Base-by-base conservation (phyloP, 2,329 filamentous ascomycete species). In the Fusarium nisikadoi region DNA sequence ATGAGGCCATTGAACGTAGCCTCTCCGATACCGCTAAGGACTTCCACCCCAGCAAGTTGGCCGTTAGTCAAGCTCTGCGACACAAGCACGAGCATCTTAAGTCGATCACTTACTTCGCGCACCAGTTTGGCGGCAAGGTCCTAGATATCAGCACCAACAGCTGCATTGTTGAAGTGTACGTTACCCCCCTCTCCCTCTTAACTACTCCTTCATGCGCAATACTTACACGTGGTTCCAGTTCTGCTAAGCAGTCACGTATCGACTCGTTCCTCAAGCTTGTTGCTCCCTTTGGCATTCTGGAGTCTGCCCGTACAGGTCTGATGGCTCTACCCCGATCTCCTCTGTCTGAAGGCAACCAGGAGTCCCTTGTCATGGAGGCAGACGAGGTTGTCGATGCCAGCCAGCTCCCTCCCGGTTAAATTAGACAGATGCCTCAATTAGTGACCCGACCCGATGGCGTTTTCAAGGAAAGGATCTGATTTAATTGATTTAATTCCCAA, bases 231-330 rank as follows among this genome's bases (percentile, higher is more conserved):
- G 38, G 38, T 35, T 65, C 55, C 76, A 94, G 92, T 12, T 97
- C 94, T 59, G 96, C 96, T 67, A 99, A 99, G 84, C 95, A 94
- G 39, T 90, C 87, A 70, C 92, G 96, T 83, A 97, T 99, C 80
- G 94, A 99, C 84, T 97, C 94, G 4, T 99, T 98, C 87, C 92
- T 99, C 84, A 99, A 98, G 86, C 89, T 99, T 70, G 91, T 99
- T 79, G 88, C 90, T 63, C 95, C 95, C 17, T 99, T 98, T 81
- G 96, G 96, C 79, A 97, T 99, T 76, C 88, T 99, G 56, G 96
- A 99, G 85, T 98, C 95, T 55, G 94, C 95, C 56, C 91, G 96
- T 69, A 98, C 96, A 64, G 96, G 96, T 81, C 88, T 99, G 65
- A 99, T 98, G 95, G 96, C 96, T 52, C 87, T 99, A 74, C 96